These are phyloP conservation scores for Ramularia collo-cygni DNA, from an alignment of 2,329 filamentous ascomycete genomes.

Conservation along the genomic window DNA sequence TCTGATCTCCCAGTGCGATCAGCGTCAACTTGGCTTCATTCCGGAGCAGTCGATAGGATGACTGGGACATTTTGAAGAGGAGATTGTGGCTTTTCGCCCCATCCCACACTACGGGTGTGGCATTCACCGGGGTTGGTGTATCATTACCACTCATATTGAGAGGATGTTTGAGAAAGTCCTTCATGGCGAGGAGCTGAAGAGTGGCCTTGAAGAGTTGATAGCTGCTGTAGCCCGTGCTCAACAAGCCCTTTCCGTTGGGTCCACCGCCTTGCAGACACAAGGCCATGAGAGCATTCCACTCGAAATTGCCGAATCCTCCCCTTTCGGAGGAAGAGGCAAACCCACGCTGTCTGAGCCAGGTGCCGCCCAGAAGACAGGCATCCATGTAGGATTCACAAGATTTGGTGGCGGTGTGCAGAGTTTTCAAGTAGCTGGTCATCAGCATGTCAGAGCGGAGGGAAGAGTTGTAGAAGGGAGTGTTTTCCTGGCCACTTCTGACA, in stretches of 20 bases:
- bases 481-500: slow-evolving; percentile 50
- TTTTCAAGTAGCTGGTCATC: slow-evolving; percentile 65
- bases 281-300: slow-evolving; percentile 77
- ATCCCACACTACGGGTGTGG: slow-evolving; percentile 70
- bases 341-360: slow-evolving; percentile 85
- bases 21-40: slow-evolving; percentile 69
- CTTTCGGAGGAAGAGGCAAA: slow-evolving; percentile 61
- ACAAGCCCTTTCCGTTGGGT: slow-evolving; percentile 60
- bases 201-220: slow-evolving; percentile 93
- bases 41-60: slow-evolving; percentile 69
- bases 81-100: slow-evolving; percentile 68
- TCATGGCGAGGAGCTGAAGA: slow-evolving; percentile 75
- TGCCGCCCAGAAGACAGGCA: slow-evolving; percentile 75
- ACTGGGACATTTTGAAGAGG: slow-evolving; percentile 81
- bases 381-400: slow-evolving; percentile 69
- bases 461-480: slow-evolving; percentile 83
- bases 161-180: slow-evolving; percentile 61
- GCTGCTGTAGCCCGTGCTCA: slow-evolving; percentile 76
- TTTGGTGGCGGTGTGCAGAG: slow-evolving; percentile 63
- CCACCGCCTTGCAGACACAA: slow-evolving; percentile 73
- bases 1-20: slow-evolving; percentile 64
- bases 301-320: slow-evolving; percentile 88
- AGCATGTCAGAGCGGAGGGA: slow-evolving; percentile 72
- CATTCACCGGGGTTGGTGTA: slow-evolving; percentile 32
- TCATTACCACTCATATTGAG: slow-evolving; percentile 38